A percentile compares a stretch with the other conserved stretches of the same genome.
phyloP scores from a whole-genome alignment of 345 rosid genomes.

The Citrus mangshanensis region DNA sequence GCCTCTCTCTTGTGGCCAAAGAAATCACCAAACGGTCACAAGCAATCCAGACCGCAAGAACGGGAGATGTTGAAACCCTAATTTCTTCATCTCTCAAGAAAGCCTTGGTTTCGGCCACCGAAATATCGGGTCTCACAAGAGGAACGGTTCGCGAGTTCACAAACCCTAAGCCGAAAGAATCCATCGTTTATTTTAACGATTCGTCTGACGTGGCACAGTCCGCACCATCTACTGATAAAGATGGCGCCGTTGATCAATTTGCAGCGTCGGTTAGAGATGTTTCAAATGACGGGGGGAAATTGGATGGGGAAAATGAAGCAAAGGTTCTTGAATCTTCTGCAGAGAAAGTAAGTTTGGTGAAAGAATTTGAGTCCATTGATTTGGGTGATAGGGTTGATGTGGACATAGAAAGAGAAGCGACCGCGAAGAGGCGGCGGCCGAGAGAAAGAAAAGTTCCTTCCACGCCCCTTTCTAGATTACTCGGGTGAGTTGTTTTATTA shows the following conservation, averaged over 20 bases:
- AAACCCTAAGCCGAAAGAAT: constrained; percentile 43
- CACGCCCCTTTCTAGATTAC: constrained; percentile 82
- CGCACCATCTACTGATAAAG: background rate
- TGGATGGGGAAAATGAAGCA: constrained; percentile 6
- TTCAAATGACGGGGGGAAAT: background rate
- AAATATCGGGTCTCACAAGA: constrained; percentile 72
- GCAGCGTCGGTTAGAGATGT: background rate
- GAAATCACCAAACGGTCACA: constrained; percentile 66
- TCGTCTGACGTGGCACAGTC: background rate
- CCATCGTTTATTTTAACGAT: constrained; percentile 57
- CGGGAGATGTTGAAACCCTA: constrained; percentile 58
- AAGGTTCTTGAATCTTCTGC: constrained; percentile 17
- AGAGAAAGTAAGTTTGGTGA: constrained; percentile 14
- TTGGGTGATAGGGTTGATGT: constrained; percentile 19
- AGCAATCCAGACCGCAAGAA: constrained; percentile 33
- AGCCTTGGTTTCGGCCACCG: constrained; percentile 69
- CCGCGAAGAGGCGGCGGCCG: constrained; percentile 59
- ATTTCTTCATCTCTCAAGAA: constrained; percentile 55
- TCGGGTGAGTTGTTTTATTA: constrained; percentile 50
- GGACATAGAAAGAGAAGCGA: constrained; percentile 17
- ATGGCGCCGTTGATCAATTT: background rate
- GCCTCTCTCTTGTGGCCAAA: constrained; percentile 68
- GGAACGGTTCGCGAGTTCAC: constrained; percentile 61
- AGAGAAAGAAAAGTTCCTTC: constrained; percentile 93
- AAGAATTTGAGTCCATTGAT: constrained; percentile 21